These are phyloP conservation scores for Trichoderma asperellum DNA, from an alignment of 2,329 filamentous ascomycete genomes.

Conservation along the genomic window DNA sequence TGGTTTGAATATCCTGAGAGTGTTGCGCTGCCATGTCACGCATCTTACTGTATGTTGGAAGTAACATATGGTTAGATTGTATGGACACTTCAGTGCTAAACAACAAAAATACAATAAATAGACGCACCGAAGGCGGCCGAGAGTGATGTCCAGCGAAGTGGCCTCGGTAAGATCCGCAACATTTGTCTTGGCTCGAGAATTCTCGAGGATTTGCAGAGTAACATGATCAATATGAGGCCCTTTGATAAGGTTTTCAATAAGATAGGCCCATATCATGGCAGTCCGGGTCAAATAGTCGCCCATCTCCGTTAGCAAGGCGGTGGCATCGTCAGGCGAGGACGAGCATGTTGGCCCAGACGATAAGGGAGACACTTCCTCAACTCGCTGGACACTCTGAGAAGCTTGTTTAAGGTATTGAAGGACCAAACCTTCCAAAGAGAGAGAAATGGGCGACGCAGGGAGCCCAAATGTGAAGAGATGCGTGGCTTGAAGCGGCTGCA, in stretches of 20 bases:
- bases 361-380: conserved; percentile 24
- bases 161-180: conserved; percentile 40
- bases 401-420: conserved; percentile 37
- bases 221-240: conserved; percentile 42
- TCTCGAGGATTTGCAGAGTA: conserved; percentile 37
- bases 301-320: conserved; percentile 41
- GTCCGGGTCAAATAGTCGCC: conserved; percentile 44
- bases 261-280: conserved; percentile 40
- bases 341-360: conserved; percentile 27
- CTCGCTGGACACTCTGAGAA: conserved; percentile 34
- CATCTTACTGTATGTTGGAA: conserved; percentile 40
- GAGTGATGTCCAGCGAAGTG: conserved; percentile 40
- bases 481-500: conserved; percentile 5
- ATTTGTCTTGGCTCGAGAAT: conserved; percentile 33
- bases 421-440: conserved; percentile 37
- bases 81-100: not conserved
- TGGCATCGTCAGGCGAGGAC: conserved; percentile 30
- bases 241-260: conserved; percentile 42
- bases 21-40: conserved; percentile 42
- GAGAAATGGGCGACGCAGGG: conserved; percentile 21
- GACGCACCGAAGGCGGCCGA: conserved; percentile 41
- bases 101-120: not conserved
- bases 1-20: conserved; percentile 41
- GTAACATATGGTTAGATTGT: conserved; percentile 11
- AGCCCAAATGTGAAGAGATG: conserved; percentile 27